Conservation (phyloP, 2,329 filamentous ascomycete genomes). For the Penicillium sp. region DNA sequence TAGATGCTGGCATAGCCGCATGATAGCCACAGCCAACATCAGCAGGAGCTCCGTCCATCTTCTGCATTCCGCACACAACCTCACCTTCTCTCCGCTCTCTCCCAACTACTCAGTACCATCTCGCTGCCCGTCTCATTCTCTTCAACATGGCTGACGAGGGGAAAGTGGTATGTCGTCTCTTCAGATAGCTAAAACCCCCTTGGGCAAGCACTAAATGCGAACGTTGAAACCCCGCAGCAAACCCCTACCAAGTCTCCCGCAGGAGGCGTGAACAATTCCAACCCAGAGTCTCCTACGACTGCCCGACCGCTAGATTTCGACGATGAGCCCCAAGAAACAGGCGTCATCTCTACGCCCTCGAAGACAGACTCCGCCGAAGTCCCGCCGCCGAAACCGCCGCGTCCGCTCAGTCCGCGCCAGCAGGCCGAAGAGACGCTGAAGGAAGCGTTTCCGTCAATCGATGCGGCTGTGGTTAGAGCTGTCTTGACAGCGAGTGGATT, state of each 20-base stretch:
- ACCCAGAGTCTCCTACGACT: slow-evolving; percentile 52
- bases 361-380: slow-evolving; percentile 18
- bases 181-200: neutral
- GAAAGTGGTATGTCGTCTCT: slow-evolving; percentile 25
- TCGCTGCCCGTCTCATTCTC: neutral
- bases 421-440: slow-evolving; percentile 84
- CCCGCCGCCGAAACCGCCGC: slow-evolving; percentile 76
- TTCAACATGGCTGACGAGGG: slow-evolving; percentile 34
- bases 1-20: neutral
- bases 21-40: neutral
- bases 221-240: slow-evolving; percentile 20
- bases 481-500: slow-evolving; percentile 82
- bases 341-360: slow-evolving; percentile 24
- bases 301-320: slow-evolving; percentile 56
- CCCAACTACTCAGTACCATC: neutral
- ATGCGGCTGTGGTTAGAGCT: slow-evolving; percentile 75
- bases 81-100: neutral
- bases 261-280: slow-evolving; percentile 28
- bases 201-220: neutral
- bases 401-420: slow-evolving; percentile 74
- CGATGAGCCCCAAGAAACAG: slow-evolving; percentile 50
- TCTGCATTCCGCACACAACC: neutral
- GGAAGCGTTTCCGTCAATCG: slow-evolving; percentile 88
- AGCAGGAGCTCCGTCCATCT: neutral
- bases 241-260: slow-evolving; percentile 33